Evolutionary conservation across 2,329 filamentous ascomycete genomes (phyloP).

Genomic region (Drechslerella stenobrocha): DNA sequence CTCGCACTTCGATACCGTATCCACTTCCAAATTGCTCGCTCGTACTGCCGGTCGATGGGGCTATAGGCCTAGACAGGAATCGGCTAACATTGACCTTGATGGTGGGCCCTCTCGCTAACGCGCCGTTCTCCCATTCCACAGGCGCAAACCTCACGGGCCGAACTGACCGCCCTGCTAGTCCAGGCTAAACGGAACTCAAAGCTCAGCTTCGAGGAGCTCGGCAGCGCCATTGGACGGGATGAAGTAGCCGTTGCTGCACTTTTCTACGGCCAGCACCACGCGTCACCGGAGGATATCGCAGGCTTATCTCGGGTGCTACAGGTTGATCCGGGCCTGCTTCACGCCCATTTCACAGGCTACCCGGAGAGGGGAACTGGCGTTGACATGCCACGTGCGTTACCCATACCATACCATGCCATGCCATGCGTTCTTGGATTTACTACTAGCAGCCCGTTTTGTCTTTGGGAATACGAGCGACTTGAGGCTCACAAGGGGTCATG

Average conservation of each 20-base stretch:
- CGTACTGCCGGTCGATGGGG: too few species aligned
- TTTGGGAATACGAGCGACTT: not conserved
- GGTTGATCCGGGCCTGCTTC: constrained; percentile 30
- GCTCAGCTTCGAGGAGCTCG: constrained; percentile 51
- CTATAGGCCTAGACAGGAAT: too few species aligned
- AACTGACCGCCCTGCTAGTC: constrained; percentile 48
- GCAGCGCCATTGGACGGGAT: constrained; percentile 50
- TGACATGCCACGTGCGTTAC: constrained; percentile 52
- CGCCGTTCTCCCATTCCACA: not conserved
- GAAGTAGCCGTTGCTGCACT: constrained; percentile 53
- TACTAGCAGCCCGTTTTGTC: constrained; percentile 1
- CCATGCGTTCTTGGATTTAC: not conserved
- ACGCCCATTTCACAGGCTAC: constrained; percentile 35
- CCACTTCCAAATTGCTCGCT: too few species aligned
- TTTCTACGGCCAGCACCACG: constrained; percentile 52
- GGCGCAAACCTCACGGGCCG: constrained; percentile 15
- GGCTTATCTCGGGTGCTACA: constrained; percentile 47
- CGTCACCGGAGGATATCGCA: constrained; percentile 50
- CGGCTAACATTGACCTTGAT: too few species aligned
- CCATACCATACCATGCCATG: not conserved
- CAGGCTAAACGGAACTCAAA: constrained; percentile 49
- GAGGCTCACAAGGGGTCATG: constrained; percentile 15
- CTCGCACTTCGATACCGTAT: too few species aligned
- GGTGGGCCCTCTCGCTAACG: too few species aligned
- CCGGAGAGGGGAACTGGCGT: constrained; percentile 49